phyloP scores from a whole-genome alignment of 2,329 filamentous ascomycete species.

The Ceratocystis cubensis region DNA sequence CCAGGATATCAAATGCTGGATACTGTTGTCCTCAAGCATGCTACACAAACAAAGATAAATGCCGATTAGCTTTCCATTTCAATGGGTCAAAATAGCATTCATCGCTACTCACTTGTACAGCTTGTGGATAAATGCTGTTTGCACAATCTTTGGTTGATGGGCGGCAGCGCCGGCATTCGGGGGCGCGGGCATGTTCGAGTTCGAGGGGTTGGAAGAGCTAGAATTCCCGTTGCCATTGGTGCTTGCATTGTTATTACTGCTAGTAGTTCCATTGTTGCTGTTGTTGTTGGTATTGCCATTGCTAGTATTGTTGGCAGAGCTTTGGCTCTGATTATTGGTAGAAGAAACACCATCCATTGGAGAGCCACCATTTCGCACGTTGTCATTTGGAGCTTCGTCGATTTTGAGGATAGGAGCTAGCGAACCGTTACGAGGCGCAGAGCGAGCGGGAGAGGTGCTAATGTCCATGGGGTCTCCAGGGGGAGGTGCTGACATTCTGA shows the following conservation, averaged over 20 bases:
- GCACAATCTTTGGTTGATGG: constrained; percentile 92
- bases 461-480: constrained; percentile 51
- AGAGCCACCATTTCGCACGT: constrained; percentile 11
- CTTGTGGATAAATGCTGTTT: constrained; percentile 98
- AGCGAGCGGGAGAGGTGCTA: constrained; percentile 40
- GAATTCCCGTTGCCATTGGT: constrained; percentile 25
- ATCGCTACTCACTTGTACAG: constrained; percentile 64
- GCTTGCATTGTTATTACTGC: constrained; percentile 27
- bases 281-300: constrained; percentile 29
- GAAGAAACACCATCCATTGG: constrained; percentile 23
- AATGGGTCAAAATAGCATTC: background rate
- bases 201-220: constrained; percentile 26
- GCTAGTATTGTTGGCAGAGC: background rate
- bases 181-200: constrained; percentile 37
- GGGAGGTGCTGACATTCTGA: constrained; percentile 47
- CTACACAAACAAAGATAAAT: constrained; percentile 35
- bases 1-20: constrained; percentile 95
- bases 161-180: constrained; percentile 57
- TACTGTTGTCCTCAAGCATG: constrained; percentile 90
- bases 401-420: constrained; percentile 13
- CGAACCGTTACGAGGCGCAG: constrained; percentile 22
- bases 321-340: background rate
- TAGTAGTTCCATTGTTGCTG: constrained; percentile 11
- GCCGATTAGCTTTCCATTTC: constrained; percentile 24
- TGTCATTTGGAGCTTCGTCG: constrained; percentile 14